Percentiles rank a stretch among this genome's conserved stretches.
Conservation (phyloP, 2,329 filamentous ascomycete species). For the Clonostachys chloroleuca region DNA sequence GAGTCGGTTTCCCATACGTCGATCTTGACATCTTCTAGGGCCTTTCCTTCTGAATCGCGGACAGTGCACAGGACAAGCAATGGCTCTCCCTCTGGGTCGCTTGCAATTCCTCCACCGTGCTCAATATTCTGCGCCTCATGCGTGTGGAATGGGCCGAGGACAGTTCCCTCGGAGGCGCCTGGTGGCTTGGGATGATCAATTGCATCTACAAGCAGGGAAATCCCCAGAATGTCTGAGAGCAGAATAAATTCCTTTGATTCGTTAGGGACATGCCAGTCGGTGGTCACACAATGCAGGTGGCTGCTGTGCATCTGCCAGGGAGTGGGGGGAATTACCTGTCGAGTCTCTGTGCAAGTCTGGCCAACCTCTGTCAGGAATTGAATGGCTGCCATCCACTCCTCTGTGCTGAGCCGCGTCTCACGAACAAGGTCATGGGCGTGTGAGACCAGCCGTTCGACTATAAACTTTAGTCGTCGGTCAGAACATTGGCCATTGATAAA, state of each 20-base stretch:
- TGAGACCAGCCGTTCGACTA: slow-evolving; percentile 65
- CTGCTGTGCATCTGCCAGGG: no score
- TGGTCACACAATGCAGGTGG: no score
- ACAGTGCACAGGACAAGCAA: slow-evolving; percentile 65
- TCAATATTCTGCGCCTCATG: slow-evolving; percentile 56
- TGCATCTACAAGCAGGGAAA: slow-evolving; percentile 70
- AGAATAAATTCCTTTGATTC: slow-evolving; percentile 65
- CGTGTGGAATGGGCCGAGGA: slow-evolving; percentile 76
- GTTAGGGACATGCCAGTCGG: no score
- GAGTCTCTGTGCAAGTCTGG: slow-evolving; percentile 62
- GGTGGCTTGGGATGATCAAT: slow-evolving; percentile 74
- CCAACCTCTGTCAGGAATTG: slow-evolving; percentile 67
- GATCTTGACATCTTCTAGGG: slow-evolving; percentile 59
- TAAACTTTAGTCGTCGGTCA: slow-evolving; percentile 59
- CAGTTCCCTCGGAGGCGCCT: slow-evolving; percentile 65
- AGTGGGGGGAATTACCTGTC: slow-evolving; percentile 23
- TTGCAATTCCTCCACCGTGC: slow-evolving; percentile 54
- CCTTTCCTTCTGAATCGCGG: slow-evolving; percentile 54
- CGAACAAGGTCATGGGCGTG: slow-evolving; percentile 75
- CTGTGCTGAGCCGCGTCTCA: slow-evolving; percentile 66
- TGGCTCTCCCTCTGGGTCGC: slow-evolving; percentile 60
- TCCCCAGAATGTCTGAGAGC: slow-evolving; percentile 68
- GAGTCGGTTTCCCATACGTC: slow-evolving; percentile 80
- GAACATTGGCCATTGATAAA: slow-evolving; percentile 63
- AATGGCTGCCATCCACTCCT: slow-evolving; percentile 70